phyloP scores from a whole-genome alignment of 2,329 filamentous ascomycete genomes.

The Chaetomium olivaceum region DNA sequence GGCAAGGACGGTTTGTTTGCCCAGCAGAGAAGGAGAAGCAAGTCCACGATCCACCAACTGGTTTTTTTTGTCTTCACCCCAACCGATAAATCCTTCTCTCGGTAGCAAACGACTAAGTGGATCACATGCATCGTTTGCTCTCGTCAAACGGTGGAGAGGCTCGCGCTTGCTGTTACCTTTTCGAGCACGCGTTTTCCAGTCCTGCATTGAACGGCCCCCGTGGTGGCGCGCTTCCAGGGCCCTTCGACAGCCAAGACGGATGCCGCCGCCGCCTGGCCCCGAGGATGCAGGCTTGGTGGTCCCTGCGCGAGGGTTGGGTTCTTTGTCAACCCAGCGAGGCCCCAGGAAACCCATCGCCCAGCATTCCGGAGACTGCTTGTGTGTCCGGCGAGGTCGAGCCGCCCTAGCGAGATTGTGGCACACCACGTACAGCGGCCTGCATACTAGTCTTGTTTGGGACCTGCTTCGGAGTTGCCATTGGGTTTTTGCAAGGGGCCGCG shows the following conservation, averaged over 20 bases:
- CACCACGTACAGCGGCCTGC: slow-evolving; percentile 6
- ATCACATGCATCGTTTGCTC: neutral
- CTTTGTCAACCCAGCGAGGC: neutral
- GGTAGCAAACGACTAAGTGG: neutral
- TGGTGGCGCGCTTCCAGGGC: too few species aligned
- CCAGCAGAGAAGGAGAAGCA: neutral
- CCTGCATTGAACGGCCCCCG: neutral
- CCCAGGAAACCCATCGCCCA: neutral
- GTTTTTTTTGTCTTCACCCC: neutral
- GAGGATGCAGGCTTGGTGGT: neutral
- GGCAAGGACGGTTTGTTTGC: neutral
- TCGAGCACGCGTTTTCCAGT: neutral
- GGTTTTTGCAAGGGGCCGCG: neutral
- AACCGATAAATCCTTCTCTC: neutral
- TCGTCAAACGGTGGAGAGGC: neutral
- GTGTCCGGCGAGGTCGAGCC: neutral
- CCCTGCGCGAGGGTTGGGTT: neutral
- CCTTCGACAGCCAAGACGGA: slow-evolving; percentile 2
- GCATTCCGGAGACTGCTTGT: neutral
- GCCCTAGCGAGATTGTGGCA: slow-evolving; percentile 13
- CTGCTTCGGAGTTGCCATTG: neutral
- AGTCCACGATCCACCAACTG: too few species aligned
- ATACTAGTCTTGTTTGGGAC: neutral
- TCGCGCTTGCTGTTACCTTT: neutral
- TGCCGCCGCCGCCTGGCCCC: neutral